phyloP scores from a whole-genome alignment of 148 eudicot genomes.

The Cornus controversa region DNA sequence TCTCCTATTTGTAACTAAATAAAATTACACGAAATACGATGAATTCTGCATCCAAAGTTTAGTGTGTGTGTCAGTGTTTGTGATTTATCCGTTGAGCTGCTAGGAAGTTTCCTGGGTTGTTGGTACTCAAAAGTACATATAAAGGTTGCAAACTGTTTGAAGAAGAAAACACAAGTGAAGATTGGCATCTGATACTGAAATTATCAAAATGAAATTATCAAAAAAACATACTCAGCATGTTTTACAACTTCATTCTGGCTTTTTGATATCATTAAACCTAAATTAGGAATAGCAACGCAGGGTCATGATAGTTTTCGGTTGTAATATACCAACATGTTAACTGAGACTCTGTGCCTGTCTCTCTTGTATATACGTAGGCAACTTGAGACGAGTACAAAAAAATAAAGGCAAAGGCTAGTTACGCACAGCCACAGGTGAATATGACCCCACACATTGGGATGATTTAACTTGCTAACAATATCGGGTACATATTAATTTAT shows the following conservation, averaged over 20 bases:
- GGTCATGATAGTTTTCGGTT: not conserved
- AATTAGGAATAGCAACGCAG: not conserved
- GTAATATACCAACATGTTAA: not conserved
- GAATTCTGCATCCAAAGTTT: no score
- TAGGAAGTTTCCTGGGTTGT: conserved; percentile 1
- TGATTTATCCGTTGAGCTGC: not conserved
- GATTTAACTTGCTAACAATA: not conserved
- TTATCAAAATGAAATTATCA: not conserved
- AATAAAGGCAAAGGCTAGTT: no score
- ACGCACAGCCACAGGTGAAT: not conserved
- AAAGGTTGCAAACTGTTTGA: not conserved
- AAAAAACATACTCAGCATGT: not conserved
- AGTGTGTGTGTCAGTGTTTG: no score
- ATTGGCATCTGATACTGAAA: not conserved
- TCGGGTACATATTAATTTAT: no score
- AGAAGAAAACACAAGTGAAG: not conserved
- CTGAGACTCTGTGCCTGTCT: not conserved
- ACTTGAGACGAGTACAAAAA: no score
- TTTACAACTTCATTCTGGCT: not conserved
- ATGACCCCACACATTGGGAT: not conserved
- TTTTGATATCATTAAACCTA: not conserved
- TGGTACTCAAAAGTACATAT: not conserved
- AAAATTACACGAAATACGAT: no score
- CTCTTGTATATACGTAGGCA: not conserved
- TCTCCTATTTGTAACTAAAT: no score